Conservation (phyloP, 176 grass and related monocot species). For the Triticum monococcum region DNA sequence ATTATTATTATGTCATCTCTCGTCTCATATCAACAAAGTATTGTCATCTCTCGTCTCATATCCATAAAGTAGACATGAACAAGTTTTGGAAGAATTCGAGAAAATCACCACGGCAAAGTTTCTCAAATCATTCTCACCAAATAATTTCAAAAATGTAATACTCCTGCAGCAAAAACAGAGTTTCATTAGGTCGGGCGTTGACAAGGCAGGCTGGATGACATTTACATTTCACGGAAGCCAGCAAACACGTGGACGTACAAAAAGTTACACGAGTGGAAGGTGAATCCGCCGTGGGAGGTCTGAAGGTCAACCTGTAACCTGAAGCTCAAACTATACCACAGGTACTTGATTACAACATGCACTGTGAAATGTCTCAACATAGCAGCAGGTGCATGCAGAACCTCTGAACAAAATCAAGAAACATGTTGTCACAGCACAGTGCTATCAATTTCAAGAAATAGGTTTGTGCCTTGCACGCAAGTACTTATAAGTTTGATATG, state of each 20-base stretch:
- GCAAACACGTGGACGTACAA: neutral
- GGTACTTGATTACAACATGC: conserved; percentile 12
- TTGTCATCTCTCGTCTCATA: neutral
- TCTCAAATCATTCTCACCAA: neutral
- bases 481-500: neutral
- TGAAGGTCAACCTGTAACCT: neutral
- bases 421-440: neutral
- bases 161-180: neutral
- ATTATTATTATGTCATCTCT: too few species aligned
- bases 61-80: neutral
- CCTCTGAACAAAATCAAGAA: neutral
- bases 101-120: neutral
- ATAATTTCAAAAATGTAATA: too few species aligned
- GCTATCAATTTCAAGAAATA: neutral
- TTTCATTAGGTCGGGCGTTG: neutral
- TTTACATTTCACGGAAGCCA: conserved; percentile 2
- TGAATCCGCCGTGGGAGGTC: neutral
- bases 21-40: too few species aligned
- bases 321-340: neutral
- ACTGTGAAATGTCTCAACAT: neutral
- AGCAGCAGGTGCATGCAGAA: neutral
- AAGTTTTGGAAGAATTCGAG: neutral
- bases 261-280: conserved; percentile 36
- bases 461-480: neutral
- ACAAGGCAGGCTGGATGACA: neutral